phyloP scores from a whole-genome alignment of 2,329 filamentous ascomycete species.

The Raffaelea albimanens region DNA sequence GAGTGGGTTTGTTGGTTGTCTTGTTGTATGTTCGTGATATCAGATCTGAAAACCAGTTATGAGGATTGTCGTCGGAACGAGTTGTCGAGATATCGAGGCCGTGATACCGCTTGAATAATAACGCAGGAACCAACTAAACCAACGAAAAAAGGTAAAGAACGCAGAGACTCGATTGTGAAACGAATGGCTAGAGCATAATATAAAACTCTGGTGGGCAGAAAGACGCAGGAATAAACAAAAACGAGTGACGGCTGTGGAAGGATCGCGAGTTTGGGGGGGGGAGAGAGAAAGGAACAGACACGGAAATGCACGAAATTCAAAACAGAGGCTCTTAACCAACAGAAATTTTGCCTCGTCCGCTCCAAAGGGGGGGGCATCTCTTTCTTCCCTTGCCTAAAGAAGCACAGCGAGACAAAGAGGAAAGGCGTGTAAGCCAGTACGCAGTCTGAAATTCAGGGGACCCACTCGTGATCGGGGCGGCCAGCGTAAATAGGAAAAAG shows the following conservation, averaged over 20 bases:
- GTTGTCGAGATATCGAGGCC: too few relatives aligned
- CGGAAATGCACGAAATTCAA: background rate
- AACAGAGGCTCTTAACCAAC: slow-evolving; percentile 9
- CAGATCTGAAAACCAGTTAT: background rate
- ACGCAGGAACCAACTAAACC: too few relatives aligned
- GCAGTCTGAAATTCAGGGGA: background rate
- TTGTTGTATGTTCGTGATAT: background rate
- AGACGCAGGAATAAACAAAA: background rate
- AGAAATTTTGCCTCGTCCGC: too few relatives aligned
- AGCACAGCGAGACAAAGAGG: background rate
- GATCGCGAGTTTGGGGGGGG: too few relatives aligned
- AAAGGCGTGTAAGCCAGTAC: background rate
- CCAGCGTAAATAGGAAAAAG: background rate
- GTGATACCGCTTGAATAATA: too few relatives aligned
- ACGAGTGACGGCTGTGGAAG: too few relatives aligned
- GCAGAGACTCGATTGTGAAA: too few relatives aligned
- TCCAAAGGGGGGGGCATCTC: too few relatives aligned
- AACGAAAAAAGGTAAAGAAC: too few relatives aligned
- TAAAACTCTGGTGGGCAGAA: background rate
- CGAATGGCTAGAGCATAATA: too few relatives aligned
- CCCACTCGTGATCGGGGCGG: background rate
- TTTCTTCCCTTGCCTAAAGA: background rate
- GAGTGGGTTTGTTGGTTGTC: slow-evolving; percentile 25
- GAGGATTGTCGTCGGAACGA: too few relatives aligned
- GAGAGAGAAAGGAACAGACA: background rate